Evolutionary conservation across 1,139 yeast genomes (phyloP).

Genomic region (Magnusiomyces fungicola): DNA sequence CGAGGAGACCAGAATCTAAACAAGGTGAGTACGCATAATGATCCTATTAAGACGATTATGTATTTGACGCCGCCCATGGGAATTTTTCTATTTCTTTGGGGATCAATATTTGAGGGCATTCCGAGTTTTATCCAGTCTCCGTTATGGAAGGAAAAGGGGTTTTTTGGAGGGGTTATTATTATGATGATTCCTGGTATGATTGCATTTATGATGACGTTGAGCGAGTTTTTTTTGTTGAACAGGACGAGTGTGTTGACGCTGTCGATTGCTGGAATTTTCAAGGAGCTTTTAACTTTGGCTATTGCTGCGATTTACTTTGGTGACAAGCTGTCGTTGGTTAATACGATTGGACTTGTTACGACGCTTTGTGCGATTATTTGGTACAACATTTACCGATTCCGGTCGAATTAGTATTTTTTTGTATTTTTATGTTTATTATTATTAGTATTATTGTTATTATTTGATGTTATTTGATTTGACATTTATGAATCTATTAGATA

Average conservation of each 20-base stretch:
- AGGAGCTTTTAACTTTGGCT: conserved; percentile 76
- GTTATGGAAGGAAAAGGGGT: conserved; percentile 58
- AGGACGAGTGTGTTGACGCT: conserved; percentile 81
- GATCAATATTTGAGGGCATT: conserved; percentile 62
- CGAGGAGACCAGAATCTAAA: conserved; percentile 27
- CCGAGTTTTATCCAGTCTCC: conserved; percentile 43
- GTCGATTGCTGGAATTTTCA: conserved; percentile 86
- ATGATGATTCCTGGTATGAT: conserved; percentile 74
- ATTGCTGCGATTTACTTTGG: conserved; percentile 67
- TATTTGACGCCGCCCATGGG: conserved; percentile 84
- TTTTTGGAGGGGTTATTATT: conserved; percentile 46
- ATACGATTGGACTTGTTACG: conserved; percentile 67
- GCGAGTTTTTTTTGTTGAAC: conserved; percentile 78
- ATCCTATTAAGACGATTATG: conserved; percentile 77
- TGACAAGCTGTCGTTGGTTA: conserved; percentile 59
- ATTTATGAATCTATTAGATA: too few species aligned
- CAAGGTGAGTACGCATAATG: conserved; percentile 32
- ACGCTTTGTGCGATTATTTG: conserved; percentile 72
- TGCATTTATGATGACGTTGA: conserved; percentile 84
- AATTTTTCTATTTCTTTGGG: conserved; percentile 49
- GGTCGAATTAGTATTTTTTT: too few species aligned
- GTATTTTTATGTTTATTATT: too few species aligned
- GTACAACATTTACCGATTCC: conserved; percentile 46
- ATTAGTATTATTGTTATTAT: too few species aligned
- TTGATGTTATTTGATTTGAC: too few species aligned